Base-by-base conservation (phyloP, 1,284 basidiomycete genomes). In the Salmacisia buchloeana region DNA sequence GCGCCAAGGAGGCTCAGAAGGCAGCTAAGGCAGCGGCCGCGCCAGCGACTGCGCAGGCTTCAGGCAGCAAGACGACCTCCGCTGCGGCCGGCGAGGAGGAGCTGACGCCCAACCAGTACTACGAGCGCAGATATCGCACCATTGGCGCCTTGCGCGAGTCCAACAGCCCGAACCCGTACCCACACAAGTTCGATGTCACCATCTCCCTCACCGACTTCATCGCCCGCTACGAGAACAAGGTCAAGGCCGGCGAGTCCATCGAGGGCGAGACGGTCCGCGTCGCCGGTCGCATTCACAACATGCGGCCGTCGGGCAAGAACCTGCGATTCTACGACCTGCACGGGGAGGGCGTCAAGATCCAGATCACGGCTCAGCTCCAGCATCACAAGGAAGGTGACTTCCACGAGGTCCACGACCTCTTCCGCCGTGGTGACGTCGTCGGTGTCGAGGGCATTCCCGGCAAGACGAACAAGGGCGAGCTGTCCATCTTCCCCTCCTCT, bases 141-240 rank as follows among this genome's bases (percentile, higher is more conserved):
- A 93, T 99, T 75, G 86, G 88, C 72, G 87, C 88, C 74, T 85
- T 98, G 66, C 89, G 92, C 81, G 85, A 89, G 80, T 89, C 90
- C 56, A 88, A 89, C 81, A 82, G 86, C 34, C 81, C 81, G 3
- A 91, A 94, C 80, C 94, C 96, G 2, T 99, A 98, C 84, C 94
- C 96, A 23, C 96, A 99, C 88, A 99, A 99, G 86, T 99, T 98
- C 84, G 82, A 96, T 75, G 93, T 96, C 46, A 84, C 89, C 57
- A 84, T 83, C 69, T 91, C 90, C n/a, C 84, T 98, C 75, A 83
- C 86, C 18, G 79, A 83, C 13, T 99, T 89, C 82, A 87, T 97
- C 78, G 81, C 85, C 15, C 83, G 85, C 65, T 98, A 91, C 78
- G 89, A 90, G 46, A 63, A 76, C 31, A 88, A 69, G 62, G 54